A percentile compares a stretch with the other conserved stretches of the same genome.
Conservation (phyloP, 2,329 filamentous ascomycete species). For the Aspergillus japonicus region DNA sequence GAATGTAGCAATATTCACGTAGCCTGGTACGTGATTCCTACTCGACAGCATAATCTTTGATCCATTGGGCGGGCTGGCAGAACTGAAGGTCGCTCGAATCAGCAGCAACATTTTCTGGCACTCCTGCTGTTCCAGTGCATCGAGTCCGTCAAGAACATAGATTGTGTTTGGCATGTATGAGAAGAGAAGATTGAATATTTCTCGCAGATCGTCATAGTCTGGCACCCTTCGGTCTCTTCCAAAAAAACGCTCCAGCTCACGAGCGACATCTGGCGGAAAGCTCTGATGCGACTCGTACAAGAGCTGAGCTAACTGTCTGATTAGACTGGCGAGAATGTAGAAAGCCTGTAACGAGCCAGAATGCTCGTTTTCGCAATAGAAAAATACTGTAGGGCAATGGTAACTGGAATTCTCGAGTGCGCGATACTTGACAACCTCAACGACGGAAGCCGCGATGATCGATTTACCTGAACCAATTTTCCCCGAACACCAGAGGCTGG, state of each 20-base stretch:
- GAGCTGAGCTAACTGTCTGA: constrained; percentile 20
- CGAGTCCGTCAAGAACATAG: constrained; percentile 23
- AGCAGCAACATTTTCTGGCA: constrained; percentile 7
- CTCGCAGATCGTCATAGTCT: constrained; percentile 18
- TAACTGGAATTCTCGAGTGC: not conserved
- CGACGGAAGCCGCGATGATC: constrained; percentile 15
- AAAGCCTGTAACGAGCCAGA: not conserved
- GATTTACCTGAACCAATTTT: constrained; percentile 20
- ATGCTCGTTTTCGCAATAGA: constrained; percentile 20
- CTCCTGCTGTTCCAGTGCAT: constrained; percentile 12
- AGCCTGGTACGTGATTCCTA: constrained; percentile 23
- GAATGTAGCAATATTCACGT: constrained; percentile 16
- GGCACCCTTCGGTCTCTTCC: constrained; percentile 14
- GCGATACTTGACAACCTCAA: constrained; percentile 15
- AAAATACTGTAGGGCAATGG: constrained; percentile 12
- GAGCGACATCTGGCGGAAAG: constrained; percentile 4
- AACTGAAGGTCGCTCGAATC: constrained; percentile 7
- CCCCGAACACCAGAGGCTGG: constrained; percentile 22
- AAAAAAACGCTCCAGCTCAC: constrained; percentile 9
- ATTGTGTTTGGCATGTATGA: constrained; percentile 10
- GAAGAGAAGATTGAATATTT: constrained; percentile 16
- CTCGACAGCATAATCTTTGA: constrained; percentile 20
- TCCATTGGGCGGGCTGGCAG: not conserved
- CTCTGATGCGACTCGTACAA: not conserved
- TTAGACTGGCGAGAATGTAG: constrained; percentile 21